These are phyloP conservation scores for Zymoseptoria tritici DNA, from an alignment of 2,329 filamentous ascomycete genomes.

Conservation along the genomic window DNA sequence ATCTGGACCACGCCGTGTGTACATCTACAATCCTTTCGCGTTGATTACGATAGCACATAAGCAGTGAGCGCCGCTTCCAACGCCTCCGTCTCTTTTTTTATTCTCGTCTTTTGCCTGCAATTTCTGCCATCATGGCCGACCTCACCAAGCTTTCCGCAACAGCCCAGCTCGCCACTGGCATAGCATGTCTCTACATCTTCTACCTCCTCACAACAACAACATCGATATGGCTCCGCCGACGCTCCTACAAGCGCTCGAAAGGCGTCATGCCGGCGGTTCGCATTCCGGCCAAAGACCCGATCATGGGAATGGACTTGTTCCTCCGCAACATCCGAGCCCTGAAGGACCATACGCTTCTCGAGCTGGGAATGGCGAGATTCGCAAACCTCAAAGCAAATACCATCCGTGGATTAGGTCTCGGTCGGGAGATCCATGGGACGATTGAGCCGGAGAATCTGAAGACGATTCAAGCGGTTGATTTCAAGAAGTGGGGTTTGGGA, in stretches of 20 bases:
- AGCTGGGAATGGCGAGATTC: slow-evolving; percentile 30
- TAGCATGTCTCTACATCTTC: slow-evolving; percentile 26
- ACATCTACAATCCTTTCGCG: no score
- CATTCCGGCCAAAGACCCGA: slow-evolving; percentile 46
- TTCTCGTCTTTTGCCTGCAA: no score
- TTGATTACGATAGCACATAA: no score
- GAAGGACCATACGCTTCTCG: slow-evolving; percentile 32
- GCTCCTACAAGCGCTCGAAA: slow-evolving; percentile 34
- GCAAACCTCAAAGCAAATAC: slow-evolving; percentile 26
- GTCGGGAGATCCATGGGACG: slow-evolving; percentile 32
- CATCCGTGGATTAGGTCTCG: slow-evolving; percentile 34
- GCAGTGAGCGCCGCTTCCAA: no score
- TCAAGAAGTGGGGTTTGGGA: slow-evolving; percentile 41
- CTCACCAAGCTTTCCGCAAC: slow-evolving; percentile 4
- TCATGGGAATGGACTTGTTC: slow-evolving; percentile 48
- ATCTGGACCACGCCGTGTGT: no score
- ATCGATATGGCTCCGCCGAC: slow-evolving; percentile 30
- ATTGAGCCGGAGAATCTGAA: slow-evolving; percentile 44
- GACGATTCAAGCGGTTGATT: slow-evolving; percentile 37
- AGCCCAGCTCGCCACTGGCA: slow-evolving; percentile 23
- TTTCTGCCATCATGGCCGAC: slow-evolving; percentile 8
- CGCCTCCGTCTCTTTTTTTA: no score
- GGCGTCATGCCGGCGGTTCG: slow-evolving; percentile 42
- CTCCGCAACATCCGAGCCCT: slow-evolving; percentile 33
- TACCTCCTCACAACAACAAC: slow-evolving; percentile 32